A percentile compares a stretch with the other conserved stretches of the same genome.
Conservation (phyloP, 768 basidiomycete species). For the Scleroderma bovista region DNA sequence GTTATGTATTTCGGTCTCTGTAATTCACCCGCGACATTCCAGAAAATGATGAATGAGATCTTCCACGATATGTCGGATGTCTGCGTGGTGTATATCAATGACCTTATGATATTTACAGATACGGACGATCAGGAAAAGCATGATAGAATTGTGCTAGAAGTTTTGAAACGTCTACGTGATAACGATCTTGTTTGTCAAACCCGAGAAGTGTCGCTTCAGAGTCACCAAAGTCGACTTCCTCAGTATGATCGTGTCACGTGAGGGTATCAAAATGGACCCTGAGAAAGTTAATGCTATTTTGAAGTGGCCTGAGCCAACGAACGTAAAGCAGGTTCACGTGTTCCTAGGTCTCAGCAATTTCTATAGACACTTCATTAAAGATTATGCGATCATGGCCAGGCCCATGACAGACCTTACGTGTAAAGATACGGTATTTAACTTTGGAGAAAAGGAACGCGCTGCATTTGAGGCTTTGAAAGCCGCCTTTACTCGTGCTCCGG, state of each 20-base stretch:
- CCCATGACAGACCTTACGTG: conserved; percentile 22
- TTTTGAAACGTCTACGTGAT: conserved; percentile 23
- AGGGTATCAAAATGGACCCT: conserved; percentile 27
- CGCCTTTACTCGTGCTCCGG: conserved; percentile 21
- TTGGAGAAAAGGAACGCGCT: conserved; percentile 13
- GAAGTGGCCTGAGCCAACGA: conserved; percentile 23
- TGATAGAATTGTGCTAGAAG: conserved; percentile 8
- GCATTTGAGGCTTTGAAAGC: conserved; percentile 31
- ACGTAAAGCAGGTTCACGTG: conserved; percentile 12
- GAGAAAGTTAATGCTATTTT: conserved; percentile 26
- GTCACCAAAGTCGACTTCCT: conserved; percentile 24
- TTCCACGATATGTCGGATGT: conserved; percentile 33
- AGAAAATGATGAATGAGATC: conserved; percentile 11
- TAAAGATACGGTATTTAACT: conserved; percentile 22
- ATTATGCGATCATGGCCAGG: conserved; percentile 23
- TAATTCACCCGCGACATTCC: conserved; percentile 28
- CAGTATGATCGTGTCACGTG: conserved; percentile 20
- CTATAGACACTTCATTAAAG: conserved; percentile 24
- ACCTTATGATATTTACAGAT: conserved; percentile 34
- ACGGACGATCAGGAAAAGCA: conserved; percentile 13
- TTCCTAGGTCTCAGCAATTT: conserved; percentile 30
- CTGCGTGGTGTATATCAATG: conserved; percentile 36
- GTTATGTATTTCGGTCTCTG: too few species aligned
- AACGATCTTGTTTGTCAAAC: conserved; percentile 32
- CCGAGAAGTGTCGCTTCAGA: conserved; percentile 34